Evolutionary conservation across 768 basidiomycete species (phyloP).

Genomic region (Lentinula boryana): DNA sequence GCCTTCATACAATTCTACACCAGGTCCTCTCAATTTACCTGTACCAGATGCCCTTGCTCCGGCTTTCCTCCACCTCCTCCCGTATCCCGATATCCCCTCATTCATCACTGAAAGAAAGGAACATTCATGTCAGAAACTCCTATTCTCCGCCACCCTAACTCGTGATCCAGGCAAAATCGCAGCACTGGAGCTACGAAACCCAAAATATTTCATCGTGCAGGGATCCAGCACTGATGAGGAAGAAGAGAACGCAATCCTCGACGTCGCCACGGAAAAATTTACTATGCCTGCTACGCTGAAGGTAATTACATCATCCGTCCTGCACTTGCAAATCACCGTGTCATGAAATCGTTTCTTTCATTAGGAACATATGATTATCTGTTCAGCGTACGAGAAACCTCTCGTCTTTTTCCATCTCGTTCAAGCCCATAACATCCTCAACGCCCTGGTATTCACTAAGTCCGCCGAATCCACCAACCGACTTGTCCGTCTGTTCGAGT

Average conservation of each 20-base stretch:
- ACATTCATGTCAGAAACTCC: conserved; percentile 83
- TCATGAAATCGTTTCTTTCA: neutral
- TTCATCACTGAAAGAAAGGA: conserved; percentile 53
- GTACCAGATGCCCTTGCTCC: conserved; percentile 59
- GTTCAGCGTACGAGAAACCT: conserved; percentile 76
- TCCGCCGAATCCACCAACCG: conserved; percentile 86
- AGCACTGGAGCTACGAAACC: conserved; percentile 67
- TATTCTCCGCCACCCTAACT: conserved; percentile 95
- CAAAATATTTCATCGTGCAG: conserved; percentile 87
- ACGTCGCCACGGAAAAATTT: conserved; percentile 68
- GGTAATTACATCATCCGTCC: conserved; percentile 32
- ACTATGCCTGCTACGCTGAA: conserved; percentile 75
- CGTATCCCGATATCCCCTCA: conserved; percentile 32
- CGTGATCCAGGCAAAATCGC: conserved; percentile 91
- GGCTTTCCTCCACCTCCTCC: conserved; percentile 40
- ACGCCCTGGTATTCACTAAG: conserved; percentile 94
- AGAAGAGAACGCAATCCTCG: conserved; percentile 29
- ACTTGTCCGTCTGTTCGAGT: conserved; percentile 74
- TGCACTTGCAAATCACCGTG: neutral
- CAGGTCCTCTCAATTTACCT: conserved; percentile 8
- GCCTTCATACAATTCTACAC: neutral
- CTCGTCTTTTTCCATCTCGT: conserved; percentile 86
- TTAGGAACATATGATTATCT: conserved; percentile 86
- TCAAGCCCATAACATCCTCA: conserved; percentile 49
- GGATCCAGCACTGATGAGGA: conserved; percentile 22